phyloP scores from a whole-genome alignment of 768 basidiomycete genomes.

The Pleurotus salmoneostramineus region DNA sequence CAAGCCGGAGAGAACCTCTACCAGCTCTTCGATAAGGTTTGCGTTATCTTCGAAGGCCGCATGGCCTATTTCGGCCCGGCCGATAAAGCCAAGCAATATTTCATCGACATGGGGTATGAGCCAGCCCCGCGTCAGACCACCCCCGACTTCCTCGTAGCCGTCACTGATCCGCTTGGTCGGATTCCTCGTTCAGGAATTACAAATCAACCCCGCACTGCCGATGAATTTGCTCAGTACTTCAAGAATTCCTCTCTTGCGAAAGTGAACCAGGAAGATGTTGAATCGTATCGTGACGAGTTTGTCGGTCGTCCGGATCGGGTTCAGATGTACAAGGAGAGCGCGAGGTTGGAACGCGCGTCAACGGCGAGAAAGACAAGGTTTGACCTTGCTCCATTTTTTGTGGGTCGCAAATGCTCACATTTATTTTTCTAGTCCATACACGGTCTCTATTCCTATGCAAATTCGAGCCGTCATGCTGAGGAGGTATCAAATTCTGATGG shows the following conservation, averaged over 20 bases:
- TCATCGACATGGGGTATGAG: conserved; percentile 63
- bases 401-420: not conserved
- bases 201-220: conserved; percentile 37
- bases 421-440: conserved; percentile 32
- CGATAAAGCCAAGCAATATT: conserved; percentile 63
- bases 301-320: conserved; percentile 39
- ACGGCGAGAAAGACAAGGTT: conserved; percentile 32
- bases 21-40: conserved; percentile 70
- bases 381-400: not conserved
- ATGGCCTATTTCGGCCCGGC: conserved; percentile 77
- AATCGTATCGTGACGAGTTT: conserved; percentile 38
- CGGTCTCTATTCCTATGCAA: conserved; percentile 41
- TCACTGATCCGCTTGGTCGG: conserved; percentile 57
- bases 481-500: conserved; percentile 39
- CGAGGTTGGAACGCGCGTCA: conserved; percentile 45
- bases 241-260: conserved; percentile 24
- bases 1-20: conserved; percentile 65
- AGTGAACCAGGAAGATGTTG: conserved; percentile 42
- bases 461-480: conserved; percentile 40
- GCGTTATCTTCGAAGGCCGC: conserved; percentile 69
- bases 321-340: conserved; percentile 42
- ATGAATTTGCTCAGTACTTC: conserved; percentile 40
- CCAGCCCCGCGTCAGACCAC: conserved; percentile 61
- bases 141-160: conserved; percentile 59
- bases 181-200: conserved; percentile 30